phyloP scores from a whole-genome alignment of 2,329 filamentous ascomycete species.

The Blumeria graminis region DNA sequence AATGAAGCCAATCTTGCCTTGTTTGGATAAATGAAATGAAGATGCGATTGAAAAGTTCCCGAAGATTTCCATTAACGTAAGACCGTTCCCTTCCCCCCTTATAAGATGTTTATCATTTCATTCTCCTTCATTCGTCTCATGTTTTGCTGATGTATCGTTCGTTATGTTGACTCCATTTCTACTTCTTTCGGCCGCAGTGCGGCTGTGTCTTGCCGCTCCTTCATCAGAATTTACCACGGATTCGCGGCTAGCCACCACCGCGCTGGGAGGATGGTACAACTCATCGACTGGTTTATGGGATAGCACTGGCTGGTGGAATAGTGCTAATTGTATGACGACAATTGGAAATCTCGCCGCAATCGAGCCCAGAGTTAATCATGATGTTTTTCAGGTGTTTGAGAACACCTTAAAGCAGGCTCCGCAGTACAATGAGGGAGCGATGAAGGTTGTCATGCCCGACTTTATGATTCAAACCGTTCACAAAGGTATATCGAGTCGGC shows the following conservation, averaged over 20 bases:
- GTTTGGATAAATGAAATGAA: too few species aligned
- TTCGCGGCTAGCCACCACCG: constrained; percentile 15
- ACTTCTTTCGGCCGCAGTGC: not conserved
- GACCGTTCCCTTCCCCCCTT: too few species aligned
- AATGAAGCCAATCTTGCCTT: too few species aligned
- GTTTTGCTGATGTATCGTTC: not conserved
- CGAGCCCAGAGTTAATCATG: constrained; percentile 15
- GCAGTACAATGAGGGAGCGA: constrained; percentile 10
- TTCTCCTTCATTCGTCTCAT: too few species aligned
- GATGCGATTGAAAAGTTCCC: too few species aligned
- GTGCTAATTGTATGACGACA: constrained; percentile 39
- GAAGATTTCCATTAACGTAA: too few species aligned
- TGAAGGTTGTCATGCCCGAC: constrained; percentile 8
- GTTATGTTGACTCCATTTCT: not conserved
- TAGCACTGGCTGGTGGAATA: constrained; percentile 49
- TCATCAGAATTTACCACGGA: constrained; percentile 6
- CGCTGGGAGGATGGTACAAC: constrained; percentile 39
- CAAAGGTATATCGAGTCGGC: not conserved
- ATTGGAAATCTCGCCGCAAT: constrained; percentile 25
- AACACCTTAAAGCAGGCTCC: constrained; percentile 18
- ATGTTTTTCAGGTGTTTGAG: constrained; percentile 19
- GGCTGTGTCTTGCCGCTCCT: not conserved
- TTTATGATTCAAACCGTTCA: constrained; percentile 7
- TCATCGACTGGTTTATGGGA: constrained; percentile 34
- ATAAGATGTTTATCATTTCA: too few species aligned